Percentiles rank a stretch among this genome's conserved stretches.
Evolutionary conservation across 2,329 filamentous ascomycete species (phyloP).

Genomic region (Exophiala sp.): DNA sequence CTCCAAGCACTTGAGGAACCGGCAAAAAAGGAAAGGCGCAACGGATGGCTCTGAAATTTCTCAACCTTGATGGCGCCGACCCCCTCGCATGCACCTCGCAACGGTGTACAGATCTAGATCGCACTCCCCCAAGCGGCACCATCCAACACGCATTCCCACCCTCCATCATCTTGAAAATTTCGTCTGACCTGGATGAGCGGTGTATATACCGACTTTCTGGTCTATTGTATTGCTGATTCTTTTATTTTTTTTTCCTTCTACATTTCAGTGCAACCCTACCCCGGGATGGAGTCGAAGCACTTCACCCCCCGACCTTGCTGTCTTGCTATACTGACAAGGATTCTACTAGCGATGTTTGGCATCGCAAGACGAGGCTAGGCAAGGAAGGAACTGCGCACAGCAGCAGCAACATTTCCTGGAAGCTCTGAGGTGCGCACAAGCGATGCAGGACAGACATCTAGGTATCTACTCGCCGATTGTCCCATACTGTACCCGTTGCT

Average conservation of each 20-base stretch:
- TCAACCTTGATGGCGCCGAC: no score
- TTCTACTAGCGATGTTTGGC: not conserved
- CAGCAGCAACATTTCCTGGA: no score
- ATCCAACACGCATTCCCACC: slow-evolving; percentile 11
- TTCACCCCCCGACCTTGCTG: not conserved
- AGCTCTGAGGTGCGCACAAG: no score
- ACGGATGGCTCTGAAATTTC: no score
- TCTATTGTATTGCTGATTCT: not conserved
- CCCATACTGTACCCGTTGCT: no score
- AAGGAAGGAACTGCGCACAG: no score
- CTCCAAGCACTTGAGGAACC: no score
- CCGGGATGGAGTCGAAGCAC: not conserved
- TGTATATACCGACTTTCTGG: slow-evolving; percentile 15
- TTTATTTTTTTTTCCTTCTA: not conserved
- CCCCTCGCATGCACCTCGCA: not conserved
- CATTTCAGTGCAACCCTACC: not conserved
- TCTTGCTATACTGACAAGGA: not conserved
- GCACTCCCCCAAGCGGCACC: not conserved
- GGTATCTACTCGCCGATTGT: no score
- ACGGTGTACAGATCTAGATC: not conserved
- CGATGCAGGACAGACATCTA: no score
- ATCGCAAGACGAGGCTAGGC: no score
- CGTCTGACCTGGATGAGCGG: slow-evolving; percentile 8
- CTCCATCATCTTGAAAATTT: slow-evolving; percentile 6
- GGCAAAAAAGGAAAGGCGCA: no score